Base-by-base conservation (phyloP, 768 basidiomycete species). In the Mycena alexandri region DNA sequence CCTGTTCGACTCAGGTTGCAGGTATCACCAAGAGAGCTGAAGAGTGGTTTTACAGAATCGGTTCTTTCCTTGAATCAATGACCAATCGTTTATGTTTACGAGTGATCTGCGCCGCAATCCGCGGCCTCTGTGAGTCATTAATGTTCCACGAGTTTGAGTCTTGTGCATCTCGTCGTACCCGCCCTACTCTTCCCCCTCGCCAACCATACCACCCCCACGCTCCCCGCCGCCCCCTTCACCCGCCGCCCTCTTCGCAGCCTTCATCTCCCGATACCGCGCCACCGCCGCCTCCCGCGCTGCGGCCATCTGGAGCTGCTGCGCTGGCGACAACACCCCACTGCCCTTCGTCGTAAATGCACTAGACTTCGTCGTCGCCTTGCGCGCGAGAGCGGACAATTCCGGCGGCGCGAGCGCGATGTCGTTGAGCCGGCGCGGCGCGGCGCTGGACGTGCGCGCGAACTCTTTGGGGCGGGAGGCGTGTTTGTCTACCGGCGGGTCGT, bases 281-380 rank as follows among this genome's bases (percentile, higher is more conserved):
- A 95, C 89, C 22, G 80, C 91, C 66, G 85, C 89, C 71, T 91
- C 89, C 68, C 93, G 83, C 76, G 94, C 93, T 58, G 83, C 81
- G 72, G 91, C 91, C 86, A 95, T 88, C 88, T 92, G 88, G 8
- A 83, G 82, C 75, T 87, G 89, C 79, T 93, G 92, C 16, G 90
- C 88, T 86, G 93, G 89, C 33, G 90, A 90, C 34, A 94, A 70
- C 10, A 92, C 83, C 38, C 38, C 38, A 14, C 38, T 38, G 4
- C 38, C 38, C 38, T 38, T 38, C 3, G 84, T 84, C 12, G 85
- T 14, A 9, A 3, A 7, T 48, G 29, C 16, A 29, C 29, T 6
- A 24, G 52, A 14, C 14, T 44, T 42, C 4, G 47, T 14, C 0
- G 65, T 71, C 14, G 78, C 84, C 33, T 86, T 83, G 22, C 88